Evolutionary conservation across 345 rosid species (phyloP).

Genomic region (Eucalyptus tenuipes): DNA sequence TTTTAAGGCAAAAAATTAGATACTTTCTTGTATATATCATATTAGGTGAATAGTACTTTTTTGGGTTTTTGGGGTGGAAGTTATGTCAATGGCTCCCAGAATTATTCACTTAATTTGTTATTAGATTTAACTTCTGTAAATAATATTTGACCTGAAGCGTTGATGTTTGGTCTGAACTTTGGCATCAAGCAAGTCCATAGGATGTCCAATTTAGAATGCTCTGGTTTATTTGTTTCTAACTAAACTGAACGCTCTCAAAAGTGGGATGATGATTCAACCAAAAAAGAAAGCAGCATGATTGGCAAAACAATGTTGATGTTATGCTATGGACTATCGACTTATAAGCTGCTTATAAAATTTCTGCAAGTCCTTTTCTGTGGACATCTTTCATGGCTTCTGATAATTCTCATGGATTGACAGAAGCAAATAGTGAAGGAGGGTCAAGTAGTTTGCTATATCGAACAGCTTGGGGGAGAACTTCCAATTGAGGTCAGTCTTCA

Average conservation of each 20-base stretch:
- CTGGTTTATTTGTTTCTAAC: background rate
- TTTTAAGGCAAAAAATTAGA: background rate
- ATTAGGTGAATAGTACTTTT: background rate
- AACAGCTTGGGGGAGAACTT: constrained; percentile 76
- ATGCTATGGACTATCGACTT: background rate
- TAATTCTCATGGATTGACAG: constrained; percentile 24
- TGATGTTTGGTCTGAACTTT: background rate
- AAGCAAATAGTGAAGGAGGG: constrained; percentile 87
- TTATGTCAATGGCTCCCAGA: background rate
- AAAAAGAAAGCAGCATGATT: background rate
- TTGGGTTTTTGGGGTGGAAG: background rate
- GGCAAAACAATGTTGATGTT: background rate
- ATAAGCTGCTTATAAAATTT: background rate
- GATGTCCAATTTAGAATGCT: background rate
- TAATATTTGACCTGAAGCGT: background rate
- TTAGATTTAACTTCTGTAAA: background rate
- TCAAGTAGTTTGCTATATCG: constrained; percentile 75
- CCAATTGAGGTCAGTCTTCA: constrained; percentile 51
- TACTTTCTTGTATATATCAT: background rate
- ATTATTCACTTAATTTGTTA: background rate
- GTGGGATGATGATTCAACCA: background rate
- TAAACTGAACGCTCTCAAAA: background rate
- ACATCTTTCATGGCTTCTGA: background rate
- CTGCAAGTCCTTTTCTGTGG: background rate
- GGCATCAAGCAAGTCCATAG: background rate